phyloP scores from a whole-genome alignment of 768 basidiomycete genomes.

The Coprinellus micaceus region DNA sequence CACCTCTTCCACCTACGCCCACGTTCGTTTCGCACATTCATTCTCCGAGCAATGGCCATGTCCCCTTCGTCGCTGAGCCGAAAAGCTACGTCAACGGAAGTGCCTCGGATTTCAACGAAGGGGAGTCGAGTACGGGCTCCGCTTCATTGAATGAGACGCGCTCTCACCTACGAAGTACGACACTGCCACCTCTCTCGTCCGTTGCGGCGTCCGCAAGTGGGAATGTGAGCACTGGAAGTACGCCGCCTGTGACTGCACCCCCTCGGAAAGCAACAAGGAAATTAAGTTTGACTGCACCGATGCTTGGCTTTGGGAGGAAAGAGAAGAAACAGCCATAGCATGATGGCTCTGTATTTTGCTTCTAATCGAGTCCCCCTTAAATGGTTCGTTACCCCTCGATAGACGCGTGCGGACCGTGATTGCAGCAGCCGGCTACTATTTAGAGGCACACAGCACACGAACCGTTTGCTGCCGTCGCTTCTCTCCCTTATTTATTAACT shows the following conservation, averaged over 20 bases:
- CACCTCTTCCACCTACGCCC: conserved; percentile 13
- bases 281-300: conserved; percentile 63
- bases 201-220: conserved; percentile 18
- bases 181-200: conserved; percentile 16
- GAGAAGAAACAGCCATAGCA: conserved; percentile 40
- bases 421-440: not conserved
- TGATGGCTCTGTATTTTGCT: not conserved
- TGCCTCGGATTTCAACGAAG: not conserved
- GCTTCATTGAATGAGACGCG: conserved; percentile 7
- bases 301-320: conserved; percentile 53
- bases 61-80: conserved; percentile 7
- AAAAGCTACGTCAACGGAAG: not conserved
- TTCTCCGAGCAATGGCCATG: conserved; percentile 6
- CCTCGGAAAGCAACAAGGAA: conserved; percentile 53
- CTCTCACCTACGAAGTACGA: conserved; percentile 10
- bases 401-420: not conserved
- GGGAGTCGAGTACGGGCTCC: not conserved
- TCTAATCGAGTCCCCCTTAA: no score
- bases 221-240: conserved; percentile 21
- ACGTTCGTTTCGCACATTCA: not conserved
- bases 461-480: not conserved
- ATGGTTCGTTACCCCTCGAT: not conserved
- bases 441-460: not conserved
- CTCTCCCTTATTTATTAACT: not conserved
- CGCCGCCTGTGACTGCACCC: conserved; percentile 17